Conservation (phyloP, 2,329 filamentous ascomycete species). For the Fusarium scirpi region DNA sequence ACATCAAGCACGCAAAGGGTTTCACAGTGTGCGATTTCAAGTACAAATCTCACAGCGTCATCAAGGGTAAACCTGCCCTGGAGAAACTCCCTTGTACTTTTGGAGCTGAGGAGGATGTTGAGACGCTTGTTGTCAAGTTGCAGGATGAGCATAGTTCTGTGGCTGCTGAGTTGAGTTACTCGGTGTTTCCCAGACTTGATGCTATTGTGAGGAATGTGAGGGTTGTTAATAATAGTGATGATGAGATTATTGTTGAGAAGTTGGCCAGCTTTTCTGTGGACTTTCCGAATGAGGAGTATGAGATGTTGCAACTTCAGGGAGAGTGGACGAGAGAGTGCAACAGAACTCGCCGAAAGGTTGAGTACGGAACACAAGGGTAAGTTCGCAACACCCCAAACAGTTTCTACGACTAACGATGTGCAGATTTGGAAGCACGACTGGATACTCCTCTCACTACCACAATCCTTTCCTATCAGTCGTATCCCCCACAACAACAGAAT, state of each 20-base stretch:
- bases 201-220: slow-evolving; percentile 71
- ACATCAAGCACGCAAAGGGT: slow-evolving; percentile 69
- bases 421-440: slow-evolving; percentile 70
- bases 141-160: slow-evolving; percentile 70
- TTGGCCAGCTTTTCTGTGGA: slow-evolving; percentile 72
- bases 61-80: slow-evolving; percentile 67
- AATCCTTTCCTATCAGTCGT: slow-evolving; percentile 73
- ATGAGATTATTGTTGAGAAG: slow-evolving; percentile 65
- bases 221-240: slow-evolving; percentile 68
- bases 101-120: slow-evolving; percentile 66
- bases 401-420: neutral
- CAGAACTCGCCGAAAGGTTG: slow-evolving; percentile 65
- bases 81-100: slow-evolving; percentile 70
- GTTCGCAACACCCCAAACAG: neutral
- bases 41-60: slow-evolving; percentile 68
- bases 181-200: slow-evolving; percentile 71
- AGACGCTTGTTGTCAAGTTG: slow-evolving; percentile 68
- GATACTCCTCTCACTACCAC: slow-evolving; percentile 73
- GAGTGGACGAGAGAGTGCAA: slow-evolving; percentile 73
- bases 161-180: slow-evolving; percentile 70
- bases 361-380: slow-evolving; percentile 67
- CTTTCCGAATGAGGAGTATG: slow-evolving; percentile 68
- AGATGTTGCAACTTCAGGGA: slow-evolving; percentile 71
- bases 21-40: slow-evolving; percentile 69
- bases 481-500: slow-evolving; percentile 68